Evolutionary conservation across 495 filamentous ascomycete species (phyloP), one percentile per base, ranked within the genome.

Genomic region (Penicillium fimorum): DNA sequence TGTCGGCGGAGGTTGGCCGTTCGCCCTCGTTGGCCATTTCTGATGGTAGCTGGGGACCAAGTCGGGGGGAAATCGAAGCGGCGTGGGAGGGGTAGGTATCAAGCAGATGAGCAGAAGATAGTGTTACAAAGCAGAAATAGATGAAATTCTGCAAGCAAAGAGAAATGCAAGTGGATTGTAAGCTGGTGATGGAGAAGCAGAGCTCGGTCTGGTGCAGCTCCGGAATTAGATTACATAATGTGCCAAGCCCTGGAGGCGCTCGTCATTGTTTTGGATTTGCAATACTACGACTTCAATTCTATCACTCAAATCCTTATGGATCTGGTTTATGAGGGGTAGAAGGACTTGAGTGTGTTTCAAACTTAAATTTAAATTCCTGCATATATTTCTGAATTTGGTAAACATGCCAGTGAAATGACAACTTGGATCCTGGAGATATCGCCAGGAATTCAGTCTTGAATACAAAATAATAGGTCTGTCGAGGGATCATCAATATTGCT

Each of bases 21-120:
- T 94, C 90, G 76, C 89, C 91, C 71, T 92, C 89, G 81, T 95
- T 86, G 74, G 91, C 90, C 94, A 98, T 97, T 65, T 72, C 66
- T 68, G 67, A 74, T 58, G 66, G 62, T 74, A 63, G 66, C 67
- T 69, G 64, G 67, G 63, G 67, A 69, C 67, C 57, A 62, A 59
- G 58, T 66, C 59, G 60, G 53, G 27, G 55, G 50, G n/a, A 40
- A 48, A 49, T 56, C 48, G 47, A 56, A 42, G 30, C 47, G 24
- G 25, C 38, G 56, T 35, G 53, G 45, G 37, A 30, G 32, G 44
- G 43, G 35, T 20, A 38, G 18, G 50, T 20, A 47, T 47, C 37
- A 41, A 35, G 37, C 40, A 43, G 43, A 40, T 48, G 29, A 38
- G 40, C 12, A 48, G 11, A 17, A 29, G 41, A 35, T 45, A 33